Conservation (phyloP, 805 yeast genomes). For the Cyberlindnera lachancei region DNA sequence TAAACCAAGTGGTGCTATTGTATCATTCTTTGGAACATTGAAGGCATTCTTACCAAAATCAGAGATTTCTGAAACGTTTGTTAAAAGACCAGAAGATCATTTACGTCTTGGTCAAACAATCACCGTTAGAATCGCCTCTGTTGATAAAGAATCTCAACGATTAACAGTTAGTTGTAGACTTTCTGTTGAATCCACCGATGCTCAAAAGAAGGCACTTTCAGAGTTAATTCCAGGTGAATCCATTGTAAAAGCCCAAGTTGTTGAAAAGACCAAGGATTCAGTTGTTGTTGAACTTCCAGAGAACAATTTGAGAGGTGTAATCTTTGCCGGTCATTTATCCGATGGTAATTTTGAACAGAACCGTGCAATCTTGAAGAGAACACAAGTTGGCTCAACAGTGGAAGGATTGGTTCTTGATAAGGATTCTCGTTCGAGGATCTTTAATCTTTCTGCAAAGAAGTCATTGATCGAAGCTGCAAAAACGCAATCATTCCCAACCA, state of each 20-base stretch:
- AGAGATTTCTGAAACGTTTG: constrained; percentile 87
- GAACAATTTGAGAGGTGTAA: constrained; percentile 55
- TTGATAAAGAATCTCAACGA: constrained; percentile 45
- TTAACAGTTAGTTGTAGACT: constrained; percentile 70
- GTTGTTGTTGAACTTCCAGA: constrained; percentile 50
- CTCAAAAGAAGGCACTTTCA: constrained; percentile 40
- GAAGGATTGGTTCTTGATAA: constrained; percentile 62
- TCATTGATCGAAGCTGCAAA: constrained; percentile 62
- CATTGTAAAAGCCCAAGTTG: constrained; percentile 49
- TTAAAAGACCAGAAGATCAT: constrained; percentile 68
- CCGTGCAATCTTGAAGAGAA: constrained; percentile 54
- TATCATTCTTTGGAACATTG: constrained; percentile 73
- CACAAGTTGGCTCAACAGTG: constrained; percentile 52
- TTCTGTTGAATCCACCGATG: constrained; percentile 40
- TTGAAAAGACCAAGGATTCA: constrained; percentile 71
- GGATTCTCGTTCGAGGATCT: constrained; percentile 51
- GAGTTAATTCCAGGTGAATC: constrained; percentile 54
- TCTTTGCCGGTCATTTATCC: constrained; percentile 66
- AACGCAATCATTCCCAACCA: constrained; percentile 43
- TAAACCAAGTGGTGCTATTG: constrained; percentile 70
- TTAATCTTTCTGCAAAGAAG: constrained; percentile 56
- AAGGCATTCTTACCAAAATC: constrained; percentile 78
- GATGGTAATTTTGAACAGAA: constrained; percentile 72
- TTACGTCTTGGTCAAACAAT: constrained; percentile 82
- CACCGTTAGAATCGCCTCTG: constrained; percentile 52